A percentile compares a stretch with the other conserved stretches of the same genome.
Conservation (phyloP, 2,329 filamentous ascomycete species). For the Colletotrichum sp. region DNA sequence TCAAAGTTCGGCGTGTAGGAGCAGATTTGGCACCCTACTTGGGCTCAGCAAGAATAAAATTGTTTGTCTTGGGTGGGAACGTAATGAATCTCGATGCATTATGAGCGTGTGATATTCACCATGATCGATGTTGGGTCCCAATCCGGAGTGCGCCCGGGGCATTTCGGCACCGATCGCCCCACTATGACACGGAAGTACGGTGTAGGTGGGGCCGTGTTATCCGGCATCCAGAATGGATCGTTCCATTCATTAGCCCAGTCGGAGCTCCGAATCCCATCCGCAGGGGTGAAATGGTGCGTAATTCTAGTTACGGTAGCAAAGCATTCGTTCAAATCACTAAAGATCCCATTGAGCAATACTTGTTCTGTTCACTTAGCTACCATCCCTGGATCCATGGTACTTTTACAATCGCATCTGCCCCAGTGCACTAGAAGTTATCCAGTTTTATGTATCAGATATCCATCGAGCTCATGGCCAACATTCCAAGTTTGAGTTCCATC, state of each 20-base stretch:
- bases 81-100: not conserved
- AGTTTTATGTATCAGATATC: not conserved
- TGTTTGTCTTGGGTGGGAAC: not conserved
- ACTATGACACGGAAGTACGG: not conserved
- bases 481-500: not conserved
- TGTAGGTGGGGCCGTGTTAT: not conserved
- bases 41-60: not conserved
- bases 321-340: not conserved
- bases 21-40: not conserved
- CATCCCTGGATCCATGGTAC: not conserved
- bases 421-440: not conserved
- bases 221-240: not conserved
- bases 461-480: not conserved
- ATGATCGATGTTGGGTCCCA: not conserved
- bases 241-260: not conserved
- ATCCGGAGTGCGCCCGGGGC: not conserved
- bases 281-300: not conserved
- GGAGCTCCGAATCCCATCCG: not conserved
- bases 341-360: rapidly evolving
- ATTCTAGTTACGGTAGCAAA: not conserved
- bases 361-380: not conserved
- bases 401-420: not conserved
- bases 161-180: not conserved
- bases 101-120: not conserved
- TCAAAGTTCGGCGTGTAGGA: too few species aligned